phyloP scores from a whole-genome alignment of 1,284 basidiomycete species.

The Bondarzewia mesenterica region DNA sequence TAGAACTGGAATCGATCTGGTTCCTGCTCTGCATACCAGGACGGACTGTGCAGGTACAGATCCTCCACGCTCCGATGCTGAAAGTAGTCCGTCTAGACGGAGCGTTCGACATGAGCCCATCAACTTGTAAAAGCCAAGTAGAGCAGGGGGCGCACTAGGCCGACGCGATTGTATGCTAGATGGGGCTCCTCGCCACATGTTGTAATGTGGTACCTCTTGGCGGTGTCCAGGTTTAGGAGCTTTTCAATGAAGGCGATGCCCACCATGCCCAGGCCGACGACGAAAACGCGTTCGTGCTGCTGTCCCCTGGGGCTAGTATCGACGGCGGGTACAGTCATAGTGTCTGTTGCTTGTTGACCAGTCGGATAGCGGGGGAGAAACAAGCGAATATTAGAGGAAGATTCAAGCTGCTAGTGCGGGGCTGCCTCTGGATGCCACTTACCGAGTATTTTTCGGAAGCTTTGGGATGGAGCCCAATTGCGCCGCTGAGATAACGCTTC shows the following conservation, averaged over 20 bases:
- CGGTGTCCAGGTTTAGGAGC: background rate
- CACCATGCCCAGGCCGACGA: slow-evolving; percentile 1
- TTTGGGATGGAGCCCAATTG: no score
- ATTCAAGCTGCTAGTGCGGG: no score
- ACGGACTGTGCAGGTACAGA: background rate
- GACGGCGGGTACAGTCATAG: background rate
- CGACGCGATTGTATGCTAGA: slow-evolving; percentile 3
- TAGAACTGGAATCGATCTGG: background rate
- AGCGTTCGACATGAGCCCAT: background rate
- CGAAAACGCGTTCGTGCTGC: background rate
- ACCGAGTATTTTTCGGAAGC: no score
- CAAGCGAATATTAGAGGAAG: no score
- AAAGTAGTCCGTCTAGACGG: background rate
- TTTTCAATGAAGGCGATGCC: slow-evolving; percentile 1
- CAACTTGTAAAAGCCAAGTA: background rate
- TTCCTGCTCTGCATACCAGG: slow-evolving; percentile 2
- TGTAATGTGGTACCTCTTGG: background rate
- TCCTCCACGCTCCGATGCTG: slow-evolving; percentile 1
- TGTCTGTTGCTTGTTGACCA: no score
- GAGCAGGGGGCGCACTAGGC: background rate
- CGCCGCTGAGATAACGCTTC: no score
- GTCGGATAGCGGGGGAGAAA: no score
- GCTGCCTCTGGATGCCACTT: no score
- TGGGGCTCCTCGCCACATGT: slow-evolving; percentile 1
- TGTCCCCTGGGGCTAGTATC: background rate